Base-by-base conservation (phyloP, 2,329 filamentous ascomycete species). In the Epicoccum sorghinum region DNA sequence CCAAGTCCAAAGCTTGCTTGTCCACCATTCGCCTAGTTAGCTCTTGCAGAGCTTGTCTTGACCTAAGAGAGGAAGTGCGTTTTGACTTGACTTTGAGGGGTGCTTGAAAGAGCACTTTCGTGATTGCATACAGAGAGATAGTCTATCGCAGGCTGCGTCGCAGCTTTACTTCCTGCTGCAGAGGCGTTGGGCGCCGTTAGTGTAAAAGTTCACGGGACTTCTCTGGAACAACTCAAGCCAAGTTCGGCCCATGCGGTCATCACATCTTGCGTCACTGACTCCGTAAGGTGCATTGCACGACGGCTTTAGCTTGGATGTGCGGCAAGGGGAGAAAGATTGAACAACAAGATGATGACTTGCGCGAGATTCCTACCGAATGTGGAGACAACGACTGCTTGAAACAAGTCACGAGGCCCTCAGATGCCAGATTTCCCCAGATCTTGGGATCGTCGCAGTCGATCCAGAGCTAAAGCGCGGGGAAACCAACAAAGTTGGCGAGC, bases 341-440 rank as follows among this genome's bases (percentile, higher is more conserved):
- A 8, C 4, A 18, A 47, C 30, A 13, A 14, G 30, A 7, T 33
- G 18, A 4, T 18, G 18, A 48, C 25, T 24, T 29, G 13, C 10
- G 37, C 52, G 52, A 55, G 46, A 55, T 55, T 50, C 52, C 42
- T 32, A 33, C 52, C 52, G 46, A 55, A 38, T 6, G 41, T 46
- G 52, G 52, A 50, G 41, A 32, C 38, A 23, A 27, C 14, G 13
- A n/a, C 1, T 18, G 30, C 4, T 12, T 10, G 29, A 55, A 29
- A 25, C 45, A 37, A 45, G 44, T 49, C 45, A 54, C 30, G 30
- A 8, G 46, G 27, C 14, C 8, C 18, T 27, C 24, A 27, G 24
- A 30, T 33, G 52, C 37, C 37, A 42, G 40, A 40, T 29, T 37
- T 32, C 46, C 30, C 35, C 52, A 46, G 41, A 47, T 50, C 13